These are phyloP conservation scores for Colletotrichum destructivum DNA, from an alignment of 2,329 filamentous ascomycete species.

Conservation along the genomic window DNA sequence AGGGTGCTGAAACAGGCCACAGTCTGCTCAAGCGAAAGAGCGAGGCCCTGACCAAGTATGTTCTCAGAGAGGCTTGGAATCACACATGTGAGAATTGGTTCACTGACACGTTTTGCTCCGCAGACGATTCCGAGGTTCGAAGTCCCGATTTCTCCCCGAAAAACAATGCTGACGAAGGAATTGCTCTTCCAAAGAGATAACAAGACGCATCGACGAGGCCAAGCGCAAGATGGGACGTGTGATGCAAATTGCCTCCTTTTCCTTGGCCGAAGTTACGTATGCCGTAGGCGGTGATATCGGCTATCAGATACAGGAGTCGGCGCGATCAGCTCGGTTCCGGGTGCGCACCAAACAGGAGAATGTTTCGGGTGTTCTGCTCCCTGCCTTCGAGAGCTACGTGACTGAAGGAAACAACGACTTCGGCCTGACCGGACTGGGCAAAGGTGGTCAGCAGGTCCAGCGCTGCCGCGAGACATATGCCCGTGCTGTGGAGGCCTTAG, in stretches of 20 bases:
- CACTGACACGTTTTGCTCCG: constrained; percentile 13
- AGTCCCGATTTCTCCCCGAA: background rate
- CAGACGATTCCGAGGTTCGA: constrained; percentile 88
- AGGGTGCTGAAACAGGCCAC: constrained; percentile 92
- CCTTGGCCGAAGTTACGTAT: constrained; percentile 96
- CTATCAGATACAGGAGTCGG: constrained; percentile 97
- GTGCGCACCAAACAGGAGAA: constrained; percentile 98
- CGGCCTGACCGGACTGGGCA: constrained; percentile 93
- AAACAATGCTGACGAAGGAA: constrained; percentile 7
- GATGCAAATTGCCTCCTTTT: constrained; percentile 99
- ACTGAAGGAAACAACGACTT: constrained; percentile 96
- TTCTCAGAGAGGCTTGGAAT: constrained; percentile 35
- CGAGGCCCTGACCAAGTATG: constrained; percentile 96
- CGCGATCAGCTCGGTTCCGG: constrained; percentile 92
- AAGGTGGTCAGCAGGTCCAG: constrained; percentile 97
- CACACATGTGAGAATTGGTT: background rate
- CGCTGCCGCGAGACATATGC: constrained; percentile 96
- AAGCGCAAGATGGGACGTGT: constrained; percentile 99
- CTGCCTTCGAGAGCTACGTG: constrained; percentile 92
- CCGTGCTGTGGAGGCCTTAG: constrained; percentile 93
- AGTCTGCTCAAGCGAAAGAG: constrained; percentile 97
- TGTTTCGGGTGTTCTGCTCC: constrained; percentile 95
- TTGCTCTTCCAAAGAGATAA: constrained; percentile 78
- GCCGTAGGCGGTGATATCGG: constrained; percentile 95
- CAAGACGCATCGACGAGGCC: constrained; percentile 95